Evolutionary conservation across 2,329 filamentous ascomycete species (phyloP).

Genomic region (Pyrenochaeta sp.): DNA sequence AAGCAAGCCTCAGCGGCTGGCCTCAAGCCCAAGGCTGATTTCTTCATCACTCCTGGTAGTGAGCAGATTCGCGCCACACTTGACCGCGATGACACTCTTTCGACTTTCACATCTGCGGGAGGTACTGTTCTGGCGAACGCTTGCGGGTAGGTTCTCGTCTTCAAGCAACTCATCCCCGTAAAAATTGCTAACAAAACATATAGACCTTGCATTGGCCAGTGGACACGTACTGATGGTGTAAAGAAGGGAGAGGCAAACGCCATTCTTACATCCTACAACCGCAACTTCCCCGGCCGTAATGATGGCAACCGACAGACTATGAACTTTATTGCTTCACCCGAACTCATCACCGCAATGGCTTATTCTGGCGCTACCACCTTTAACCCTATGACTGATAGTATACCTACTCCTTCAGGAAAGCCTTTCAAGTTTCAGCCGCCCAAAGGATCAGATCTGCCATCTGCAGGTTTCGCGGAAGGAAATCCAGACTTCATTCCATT

Average conservation of each 20-base stretch:
- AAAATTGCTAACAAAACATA: slow-evolving; percentile 15
- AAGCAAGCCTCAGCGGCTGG: slow-evolving; percentile 91
- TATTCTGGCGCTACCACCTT: slow-evolving; percentile 93
- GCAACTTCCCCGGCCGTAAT: slow-evolving; percentile 96
- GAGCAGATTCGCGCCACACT: slow-evolving; percentile 97
- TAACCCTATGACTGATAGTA: slow-evolving; percentile 89
- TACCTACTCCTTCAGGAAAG: slow-evolving; percentile 80
- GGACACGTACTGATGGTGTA: slow-evolving; percentile 88
- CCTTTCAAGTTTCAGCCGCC: slow-evolving; percentile 86
- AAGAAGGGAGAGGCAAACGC: slow-evolving; percentile 88
- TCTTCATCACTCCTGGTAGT: slow-evolving; percentile 95
- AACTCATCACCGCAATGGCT: slow-evolving; percentile 94
- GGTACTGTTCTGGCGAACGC: slow-evolving; percentile 93
- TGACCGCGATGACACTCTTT: slow-evolving; percentile 84
- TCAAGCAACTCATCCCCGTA: not conserved
- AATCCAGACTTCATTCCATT: slow-evolving; percentile 77
- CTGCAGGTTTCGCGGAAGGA: slow-evolving; percentile 81
- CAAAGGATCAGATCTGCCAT: slow-evolving; percentile 65
- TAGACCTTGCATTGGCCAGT: slow-evolving; percentile 84
- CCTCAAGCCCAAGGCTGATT: slow-evolving; percentile 85
- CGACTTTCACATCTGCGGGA: slow-evolving; percentile 85
- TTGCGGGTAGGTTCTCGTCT: slow-evolving; percentile 61
- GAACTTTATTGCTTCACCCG: slow-evolving; percentile 98
- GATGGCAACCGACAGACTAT: slow-evolving; percentile 96
- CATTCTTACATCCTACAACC: slow-evolving; percentile 97